Conservation (phyloP, 768 basidiomycete genomes). For the Tulasnella sp. region DNA sequence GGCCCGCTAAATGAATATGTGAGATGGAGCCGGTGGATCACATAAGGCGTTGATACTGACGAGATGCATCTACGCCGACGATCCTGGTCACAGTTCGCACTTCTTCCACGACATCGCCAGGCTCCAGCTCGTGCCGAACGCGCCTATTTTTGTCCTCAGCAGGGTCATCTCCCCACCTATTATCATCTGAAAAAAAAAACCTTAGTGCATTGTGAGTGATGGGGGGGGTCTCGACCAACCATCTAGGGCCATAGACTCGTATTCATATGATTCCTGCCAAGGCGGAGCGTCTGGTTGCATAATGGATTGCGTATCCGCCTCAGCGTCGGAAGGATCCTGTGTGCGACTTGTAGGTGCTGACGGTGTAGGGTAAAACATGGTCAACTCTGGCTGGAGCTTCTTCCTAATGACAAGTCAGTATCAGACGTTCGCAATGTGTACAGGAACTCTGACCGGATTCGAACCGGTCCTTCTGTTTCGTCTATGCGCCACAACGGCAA, state of each 20-base stretch:
- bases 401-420: slow-evolving; percentile 53
- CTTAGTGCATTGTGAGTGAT: slow-evolving; percentile 15
- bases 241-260: slow-evolving; percentile 63
- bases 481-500: slow-evolving; percentile 74
- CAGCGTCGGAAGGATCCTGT: slow-evolving; percentile 50
- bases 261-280: slow-evolving; percentile 74
- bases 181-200: slow-evolving; percentile 45
- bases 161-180: slow-evolving; percentile 72
- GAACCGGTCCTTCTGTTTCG: slow-evolving; percentile 88
- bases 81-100: slow-evolving; percentile 85
- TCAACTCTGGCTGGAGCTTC: slow-evolving; percentile 69
- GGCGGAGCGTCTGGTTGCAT: slow-evolving; percentile 66
- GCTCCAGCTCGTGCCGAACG: slow-evolving; percentile 83
- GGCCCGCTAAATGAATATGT: slow-evolving; percentile 59
- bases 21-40: slow-evolving; percentile 10
- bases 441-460: slow-evolving; percentile 63
- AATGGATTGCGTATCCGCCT: slow-evolving; percentile 55
- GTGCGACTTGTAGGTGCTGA: neutral
- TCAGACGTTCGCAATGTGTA: neutral
- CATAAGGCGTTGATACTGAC: slow-evolving; percentile 52
- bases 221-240: slow-evolving; percentile 47
- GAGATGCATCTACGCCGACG: slow-evolving; percentile 88
- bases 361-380: slow-evolving; percentile 39
- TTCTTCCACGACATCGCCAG: slow-evolving; percentile 87
- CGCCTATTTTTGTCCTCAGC: slow-evolving; percentile 87